Conservation (phyloP, 306 rosid genomes). For the Styphnolobium japonicum region DNA sequence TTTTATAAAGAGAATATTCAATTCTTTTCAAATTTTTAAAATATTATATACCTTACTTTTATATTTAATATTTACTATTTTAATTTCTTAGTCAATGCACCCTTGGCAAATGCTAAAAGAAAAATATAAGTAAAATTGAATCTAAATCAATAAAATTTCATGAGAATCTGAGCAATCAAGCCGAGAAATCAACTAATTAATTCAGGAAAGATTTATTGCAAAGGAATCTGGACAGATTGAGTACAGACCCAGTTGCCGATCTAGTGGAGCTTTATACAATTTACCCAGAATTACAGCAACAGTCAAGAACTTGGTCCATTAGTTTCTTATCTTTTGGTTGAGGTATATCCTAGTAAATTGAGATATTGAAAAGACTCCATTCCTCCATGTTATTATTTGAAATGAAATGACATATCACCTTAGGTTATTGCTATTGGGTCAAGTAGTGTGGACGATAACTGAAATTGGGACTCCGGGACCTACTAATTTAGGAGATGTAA, state of each 20-base stretch:
- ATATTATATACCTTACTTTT: no score
- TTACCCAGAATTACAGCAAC: neutral
- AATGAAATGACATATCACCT: constrained; percentile 45
- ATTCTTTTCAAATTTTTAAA: no score
- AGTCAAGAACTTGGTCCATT: neutral
- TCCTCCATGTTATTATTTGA: constrained; percentile 26
- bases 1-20: no score
- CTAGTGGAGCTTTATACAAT: constrained; percentile 14
- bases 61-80: no score
- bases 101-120: no score
- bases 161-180: constrained; percentile 38
- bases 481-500: constrained; percentile 40
- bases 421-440: constrained; percentile 31
- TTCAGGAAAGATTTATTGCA: constrained; percentile 24
- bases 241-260: constrained; percentile 9
- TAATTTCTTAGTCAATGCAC: no score
- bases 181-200: constrained; percentile 32
- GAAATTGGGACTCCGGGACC: constrained; percentile 48
- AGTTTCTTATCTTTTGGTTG: constrained; percentile 27
- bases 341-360: constrained; percentile 17
- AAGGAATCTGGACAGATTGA: constrained; percentile 32
- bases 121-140: neutral
- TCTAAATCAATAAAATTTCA: constrained; percentile 25
- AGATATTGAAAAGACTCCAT: constrained; percentile 45
- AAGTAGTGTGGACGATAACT: constrained; percentile 29